These are phyloP conservation scores for Phlebopus sp. DNA, from an alignment of 1,284 basidiomycete species.

Conservation along the genomic window DNA sequence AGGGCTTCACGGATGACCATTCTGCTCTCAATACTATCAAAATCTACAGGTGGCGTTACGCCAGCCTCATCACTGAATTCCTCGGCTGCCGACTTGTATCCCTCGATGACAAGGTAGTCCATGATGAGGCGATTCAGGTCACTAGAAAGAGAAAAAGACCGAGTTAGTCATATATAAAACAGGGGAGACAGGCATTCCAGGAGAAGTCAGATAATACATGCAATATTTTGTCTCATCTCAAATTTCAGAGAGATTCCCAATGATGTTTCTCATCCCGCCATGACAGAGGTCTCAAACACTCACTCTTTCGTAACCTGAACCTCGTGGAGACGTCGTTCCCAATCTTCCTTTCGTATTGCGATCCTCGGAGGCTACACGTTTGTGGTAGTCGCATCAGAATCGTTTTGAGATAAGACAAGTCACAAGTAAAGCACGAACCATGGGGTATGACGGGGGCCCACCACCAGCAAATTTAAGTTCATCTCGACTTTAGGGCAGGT, in stretches of 20 bases:
- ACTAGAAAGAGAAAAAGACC: constrained; percentile 37
- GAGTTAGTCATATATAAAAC: constrained; percentile 38
- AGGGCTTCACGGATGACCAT: constrained; percentile 94
- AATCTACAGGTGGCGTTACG: constrained; percentile 75
- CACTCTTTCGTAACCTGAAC: constrained; percentile 76
- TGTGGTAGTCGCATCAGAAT: constrained; percentile 4
- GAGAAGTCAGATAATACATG: constrained; percentile 78
- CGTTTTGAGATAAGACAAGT: not conserved
- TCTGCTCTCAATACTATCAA: constrained; percentile 88
- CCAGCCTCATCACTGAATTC: constrained; percentile 90
- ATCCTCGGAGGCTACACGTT: constrained; percentile 42
- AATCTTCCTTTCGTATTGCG: constrained; percentile 67
- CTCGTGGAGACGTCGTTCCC: constrained; percentile 71
- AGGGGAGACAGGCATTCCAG: constrained; percentile 13
- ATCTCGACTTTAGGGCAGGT: constrained; percentile 30
- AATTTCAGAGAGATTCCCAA: constrained; percentile 89
- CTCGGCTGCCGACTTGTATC: constrained; percentile 94
- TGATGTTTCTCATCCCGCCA: constrained; percentile 56
- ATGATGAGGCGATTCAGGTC: constrained; percentile 96
- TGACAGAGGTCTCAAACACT: constrained; percentile 38
- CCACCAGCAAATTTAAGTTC: constrained; percentile 26
- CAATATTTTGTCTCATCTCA: constrained; percentile 63
- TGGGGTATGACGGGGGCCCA: constrained; percentile 15
- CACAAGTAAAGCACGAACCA: constrained; percentile 28
- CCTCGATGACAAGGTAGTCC: constrained; percentile 97